Evolutionary conservation across 768 basidiomycete genomes (phyloP).

Genomic region (Gloeopeniophorella convolvens): DNA sequence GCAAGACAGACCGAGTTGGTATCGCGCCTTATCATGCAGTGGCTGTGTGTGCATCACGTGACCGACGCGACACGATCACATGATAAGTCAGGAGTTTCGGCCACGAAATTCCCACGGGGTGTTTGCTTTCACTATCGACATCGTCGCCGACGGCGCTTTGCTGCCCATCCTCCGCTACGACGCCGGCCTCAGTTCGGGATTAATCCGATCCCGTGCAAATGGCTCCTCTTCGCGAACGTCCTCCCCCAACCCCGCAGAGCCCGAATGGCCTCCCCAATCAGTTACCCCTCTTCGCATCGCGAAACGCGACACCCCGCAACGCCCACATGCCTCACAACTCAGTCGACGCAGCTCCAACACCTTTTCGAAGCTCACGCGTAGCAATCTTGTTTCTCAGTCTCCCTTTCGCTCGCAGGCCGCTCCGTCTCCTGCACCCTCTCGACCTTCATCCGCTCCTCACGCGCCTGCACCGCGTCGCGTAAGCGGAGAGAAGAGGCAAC

Average conservation of each 20-base stretch:
- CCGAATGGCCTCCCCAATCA: slow-evolving; percentile 59
- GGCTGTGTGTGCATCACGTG: no score
- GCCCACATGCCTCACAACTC: slow-evolving; percentile 38
- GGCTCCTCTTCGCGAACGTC: slow-evolving; percentile 50
- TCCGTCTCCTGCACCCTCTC: slow-evolving; percentile 32
- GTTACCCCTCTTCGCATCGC: slow-evolving; percentile 64
- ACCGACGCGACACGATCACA: slow-evolving; percentile 18
- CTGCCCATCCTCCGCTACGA: neutral
- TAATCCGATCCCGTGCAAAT: slow-evolving; percentile 22
- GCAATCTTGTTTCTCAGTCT: slow-evolving; percentile 79
- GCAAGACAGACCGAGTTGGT: no score
- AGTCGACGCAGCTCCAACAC: slow-evolving; percentile 71
- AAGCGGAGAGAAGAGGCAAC: slow-evolving; percentile 73
- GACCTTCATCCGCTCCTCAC: slow-evolving; percentile 32
- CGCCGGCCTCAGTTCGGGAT: neutral
- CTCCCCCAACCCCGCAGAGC: slow-evolving; percentile 57
- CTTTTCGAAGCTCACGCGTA: slow-evolving; percentile 70
- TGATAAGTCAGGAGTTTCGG: slow-evolving; percentile 12
- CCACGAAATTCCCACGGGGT: slow-evolving; percentile 14
- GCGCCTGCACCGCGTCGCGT: slow-evolving; percentile 40
- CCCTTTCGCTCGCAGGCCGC: slow-evolving; percentile 71
- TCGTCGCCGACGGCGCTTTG: neutral
- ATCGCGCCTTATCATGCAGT: no score
- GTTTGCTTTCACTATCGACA: slow-evolving; percentile 11
- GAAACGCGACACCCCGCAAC: slow-evolving; percentile 51